Evolutionary conservation across 352 stramenopile genomes (phyloP).

Genomic region (Phytopythium mirpurense): DNA sequence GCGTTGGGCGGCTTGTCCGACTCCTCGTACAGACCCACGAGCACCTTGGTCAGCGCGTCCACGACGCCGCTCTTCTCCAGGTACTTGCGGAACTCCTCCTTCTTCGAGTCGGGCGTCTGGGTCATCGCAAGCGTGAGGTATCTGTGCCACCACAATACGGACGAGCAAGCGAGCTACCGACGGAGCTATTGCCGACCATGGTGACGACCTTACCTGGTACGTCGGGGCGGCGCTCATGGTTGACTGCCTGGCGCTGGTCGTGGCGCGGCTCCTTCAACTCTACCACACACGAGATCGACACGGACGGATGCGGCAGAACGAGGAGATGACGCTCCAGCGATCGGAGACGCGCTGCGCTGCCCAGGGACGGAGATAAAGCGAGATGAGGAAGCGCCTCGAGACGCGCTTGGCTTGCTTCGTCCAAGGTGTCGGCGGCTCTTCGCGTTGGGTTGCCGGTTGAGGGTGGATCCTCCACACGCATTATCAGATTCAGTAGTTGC

Average conservation of each 20-base stretch:
- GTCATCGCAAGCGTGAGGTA: neutral
- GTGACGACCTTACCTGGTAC: slow-evolving; percentile 70
- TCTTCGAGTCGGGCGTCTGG: slow-evolving; percentile 95
- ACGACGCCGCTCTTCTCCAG: slow-evolving; percentile 97
- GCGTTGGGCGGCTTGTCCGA: slow-evolving; percentile 93
- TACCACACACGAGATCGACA: neutral
- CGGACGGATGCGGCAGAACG: neutral
- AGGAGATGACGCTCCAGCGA: neutral
- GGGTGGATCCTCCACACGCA: neutral
- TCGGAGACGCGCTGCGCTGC: neutral
- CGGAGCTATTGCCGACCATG: too few species aligned
- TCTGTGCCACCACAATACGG: neutral
- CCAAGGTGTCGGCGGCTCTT: slow-evolving; percentile 3
- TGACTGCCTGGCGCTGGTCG: too few species aligned
- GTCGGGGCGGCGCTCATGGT: slow-evolving; percentile 44
- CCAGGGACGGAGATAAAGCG: neutral
- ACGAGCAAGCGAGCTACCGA: too few species aligned
- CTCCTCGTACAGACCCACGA: slow-evolving; percentile 97
- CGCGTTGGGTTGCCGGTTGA: neutral
- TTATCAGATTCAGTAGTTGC: slow-evolving; percentile 4
- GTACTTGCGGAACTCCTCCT: slow-evolving; percentile 98
- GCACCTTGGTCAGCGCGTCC: slow-evolving; percentile 95
- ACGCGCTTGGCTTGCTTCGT: neutral
- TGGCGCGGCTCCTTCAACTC: too few species aligned
- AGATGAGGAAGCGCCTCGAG: neutral